Base-by-base conservation (phyloP, 2,329 filamentous ascomycete species). In the Fusarium tupiense region DNA sequence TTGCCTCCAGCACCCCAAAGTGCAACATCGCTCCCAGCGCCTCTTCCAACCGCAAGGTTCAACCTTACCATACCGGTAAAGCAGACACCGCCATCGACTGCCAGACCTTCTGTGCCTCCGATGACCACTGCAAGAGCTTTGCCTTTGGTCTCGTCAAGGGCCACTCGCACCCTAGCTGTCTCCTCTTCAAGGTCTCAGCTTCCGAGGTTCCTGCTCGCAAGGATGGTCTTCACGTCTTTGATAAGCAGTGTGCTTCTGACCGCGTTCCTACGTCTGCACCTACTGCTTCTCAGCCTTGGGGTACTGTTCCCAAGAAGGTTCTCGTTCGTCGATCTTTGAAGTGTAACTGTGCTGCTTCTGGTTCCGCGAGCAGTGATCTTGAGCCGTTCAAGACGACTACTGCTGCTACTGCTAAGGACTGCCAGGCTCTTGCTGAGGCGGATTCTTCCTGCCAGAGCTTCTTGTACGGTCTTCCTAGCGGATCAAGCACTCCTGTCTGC, bases 281-380 rank as follows among this genome's bases (percentile, higher is more conserved):
- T 59, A 67, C 64, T 6, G n/a, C 43, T 11, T 38, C 20, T 29
- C 22, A 67, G 37, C 64, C 64, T 33, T 67, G 61, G 61, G 61
- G 64, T 5, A 50, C 19, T 26, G 22, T 59, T 9, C 43, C 61
- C 3, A 59, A 38, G 19, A 67, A 40, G 2, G 43, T 37, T 1
- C 61, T 66, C 10, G 61, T 59, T 8, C 31, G 64, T 8, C 50
- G 61, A 6, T 46, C 50, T 29, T 22, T 54, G 17, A 40, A 67
- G 64, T 67, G 64, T 8, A 67, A 66, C 43, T 67, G 61, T 44
- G 64, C 64, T 6, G 61, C 64, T 29, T 40, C 64, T 59, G 64
- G 43, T 19, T 38, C 61, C 44, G 37, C 50, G 5, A 58, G 35
- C 10, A 5, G n/a, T 7, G 16, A 26, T 20, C 22, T 66, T 38